These are phyloP conservation scores for Rhizophora mangle DNA, from an alignment of 345 rosid genomes.

Conservation along the genomic window DNA sequence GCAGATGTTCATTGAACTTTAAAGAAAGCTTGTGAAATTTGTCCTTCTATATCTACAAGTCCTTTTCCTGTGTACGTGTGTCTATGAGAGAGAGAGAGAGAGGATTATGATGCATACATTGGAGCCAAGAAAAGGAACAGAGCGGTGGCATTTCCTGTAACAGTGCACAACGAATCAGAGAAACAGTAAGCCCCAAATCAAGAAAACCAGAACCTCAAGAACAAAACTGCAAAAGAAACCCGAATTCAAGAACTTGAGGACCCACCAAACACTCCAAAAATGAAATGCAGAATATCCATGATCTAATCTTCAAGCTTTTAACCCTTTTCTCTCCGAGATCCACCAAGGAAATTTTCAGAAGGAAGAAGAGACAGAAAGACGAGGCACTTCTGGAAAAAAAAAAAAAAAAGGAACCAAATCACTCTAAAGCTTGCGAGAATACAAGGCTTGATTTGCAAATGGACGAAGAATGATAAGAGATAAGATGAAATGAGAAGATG, in stretches of 20 bases:
- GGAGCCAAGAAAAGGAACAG: constrained; percentile 94
- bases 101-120: constrained; percentile 38
- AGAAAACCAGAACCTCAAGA: constrained; percentile 2
- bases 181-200: not conserved
- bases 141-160: constrained; percentile 94
- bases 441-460: not conserved
- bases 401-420: not conserved
- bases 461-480: not conserved
- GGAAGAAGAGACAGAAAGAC: not conserved
- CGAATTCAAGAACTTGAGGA: not conserved
- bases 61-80: not conserved
- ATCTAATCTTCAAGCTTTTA: not conserved
- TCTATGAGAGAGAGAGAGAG: not conserved
- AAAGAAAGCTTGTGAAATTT: not conserved
- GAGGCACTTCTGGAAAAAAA: not conserved
- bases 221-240: constrained; percentile 5
- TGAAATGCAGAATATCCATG: constrained; percentile 65
- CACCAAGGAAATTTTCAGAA: not conserved
- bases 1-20: too few species aligned
- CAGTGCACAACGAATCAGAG: not conserved
- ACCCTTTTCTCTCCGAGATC: too few species aligned
- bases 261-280: constrained; percentile 88
- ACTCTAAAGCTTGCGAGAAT: not conserved
- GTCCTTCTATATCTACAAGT: not conserved
- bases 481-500: not conserved